Evolutionary conservation across 768 basidiomycete genomes (phyloP).

Genomic region (Trichaptum fuscoviolaceum): DNA sequence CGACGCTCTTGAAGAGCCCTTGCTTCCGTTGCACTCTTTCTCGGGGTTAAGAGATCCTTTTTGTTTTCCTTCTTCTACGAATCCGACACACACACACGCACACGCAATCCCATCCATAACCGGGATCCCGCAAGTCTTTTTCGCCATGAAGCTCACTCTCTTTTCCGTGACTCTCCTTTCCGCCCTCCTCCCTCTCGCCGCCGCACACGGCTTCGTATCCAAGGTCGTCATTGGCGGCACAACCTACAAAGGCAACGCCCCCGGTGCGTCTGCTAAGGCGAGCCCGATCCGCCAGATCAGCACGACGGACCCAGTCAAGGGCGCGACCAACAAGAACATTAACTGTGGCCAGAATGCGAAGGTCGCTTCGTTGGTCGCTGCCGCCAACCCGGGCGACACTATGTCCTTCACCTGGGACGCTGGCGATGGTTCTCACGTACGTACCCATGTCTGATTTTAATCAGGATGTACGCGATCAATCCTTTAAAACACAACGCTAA

Average conservation of each 20-base stretch:
- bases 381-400: conserved; percentile 54
- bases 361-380: conserved; percentile 21
- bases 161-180: conserved; percentile 10
- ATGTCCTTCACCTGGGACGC: conserved; percentile 51
- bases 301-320: conserved; percentile 21
- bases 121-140: neutral
- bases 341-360: conserved; percentile 7
- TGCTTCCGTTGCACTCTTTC: neutral
- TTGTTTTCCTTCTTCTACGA: neutral
- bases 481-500: neutral
- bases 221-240: conserved; percentile 26
- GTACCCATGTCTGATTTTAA: conserved; percentile 7
- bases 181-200: conserved; percentile 7
- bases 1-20: neutral
- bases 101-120: neutral
- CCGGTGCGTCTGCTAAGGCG: conserved; percentile 10
- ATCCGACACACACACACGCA: neutral
- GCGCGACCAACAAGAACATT: conserved; percentile 1
- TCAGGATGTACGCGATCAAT: neutral
- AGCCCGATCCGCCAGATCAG: conserved; percentile 42
- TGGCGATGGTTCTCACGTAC: conserved; percentile 29
- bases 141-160: conserved; percentile 14
- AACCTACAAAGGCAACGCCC: conserved; percentile 22
- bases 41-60: neutral
- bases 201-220: conserved; percentile 25